Percentiles rank a stretch among this genome's conserved stretches.
Evolutionary conservation across 2,329 filamentous ascomycete species (phyloP).

Genomic region (Pochonia chlamydosporia): DNA sequence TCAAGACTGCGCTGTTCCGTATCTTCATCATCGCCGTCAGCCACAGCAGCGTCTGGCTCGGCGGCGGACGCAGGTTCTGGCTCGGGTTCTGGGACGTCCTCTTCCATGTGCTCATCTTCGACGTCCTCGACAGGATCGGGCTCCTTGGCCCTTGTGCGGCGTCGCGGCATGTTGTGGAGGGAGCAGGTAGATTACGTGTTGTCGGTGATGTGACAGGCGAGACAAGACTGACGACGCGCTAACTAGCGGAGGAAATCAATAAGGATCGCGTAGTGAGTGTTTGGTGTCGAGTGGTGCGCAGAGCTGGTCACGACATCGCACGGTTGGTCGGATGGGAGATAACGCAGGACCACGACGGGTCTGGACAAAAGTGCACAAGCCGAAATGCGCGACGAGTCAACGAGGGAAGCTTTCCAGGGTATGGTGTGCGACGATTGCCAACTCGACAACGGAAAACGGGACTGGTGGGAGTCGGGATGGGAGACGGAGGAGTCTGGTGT

Average conservation of each 20-base stretch:
- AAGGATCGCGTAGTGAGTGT: slow-evolving; percentile 12
- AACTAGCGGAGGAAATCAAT: neutral
- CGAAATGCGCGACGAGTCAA: slow-evolving; percentile 5
- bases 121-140: slow-evolving; percentile 22
- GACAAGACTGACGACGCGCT: too few species aligned
- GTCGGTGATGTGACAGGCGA: slow-evolving; percentile 5
- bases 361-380: slow-evolving; percentile 1
- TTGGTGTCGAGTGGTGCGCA: slow-evolving; percentile 9
- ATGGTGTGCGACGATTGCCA: neutral
- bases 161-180: slow-evolving; percentile 28
- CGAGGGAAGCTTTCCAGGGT: neutral
- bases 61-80: slow-evolving; percentile 6
- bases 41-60: slow-evolving; percentile 5
- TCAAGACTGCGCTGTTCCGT: slow-evolving; percentile 42
- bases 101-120: slow-evolving; percentile 13
- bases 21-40: slow-evolving; percentile 9
- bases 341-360: neutral
- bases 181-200: slow-evolving; percentile 5
- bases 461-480: neutral
- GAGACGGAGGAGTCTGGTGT: too few species aligned
- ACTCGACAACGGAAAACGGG: neutral
- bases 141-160: slow-evolving; percentile 28
- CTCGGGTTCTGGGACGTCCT: slow-evolving; percentile 14
- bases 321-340: slow-evolving; percentile 6
- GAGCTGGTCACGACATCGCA: slow-evolving; percentile 19